phyloP scores from a whole-genome alignment of 768 basidiomycete species.

The Atractiella rhizophila region DNA sequence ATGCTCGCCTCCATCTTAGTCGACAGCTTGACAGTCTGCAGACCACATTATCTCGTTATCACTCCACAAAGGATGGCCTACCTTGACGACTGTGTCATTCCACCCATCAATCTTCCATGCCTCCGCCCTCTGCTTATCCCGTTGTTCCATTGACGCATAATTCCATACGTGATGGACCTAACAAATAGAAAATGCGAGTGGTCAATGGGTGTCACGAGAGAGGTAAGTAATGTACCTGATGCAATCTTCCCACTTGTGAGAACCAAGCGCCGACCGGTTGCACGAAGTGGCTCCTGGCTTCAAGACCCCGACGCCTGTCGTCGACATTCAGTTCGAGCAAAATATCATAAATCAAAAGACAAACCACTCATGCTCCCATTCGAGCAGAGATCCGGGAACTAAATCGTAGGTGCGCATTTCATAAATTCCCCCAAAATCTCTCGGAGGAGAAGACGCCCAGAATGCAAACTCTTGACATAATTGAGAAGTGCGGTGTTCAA shows the following conservation, averaged over 20 bases:
- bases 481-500: constrained; percentile 37
- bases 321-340: background rate
- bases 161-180: constrained; percentile 59
- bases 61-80: background rate
- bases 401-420: constrained; percentile 65
- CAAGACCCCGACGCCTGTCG: constrained; percentile 66
- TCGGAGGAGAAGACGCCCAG: constrained; percentile 71
- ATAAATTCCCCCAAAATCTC: constrained; percentile 65
- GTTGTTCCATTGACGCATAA: constrained; percentile 40
- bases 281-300: constrained; percentile 67
- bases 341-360: background rate
- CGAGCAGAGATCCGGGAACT: constrained; percentile 55
- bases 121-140: constrained; percentile 62
- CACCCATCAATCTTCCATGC: constrained; percentile 90
- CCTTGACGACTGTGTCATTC: constrained; percentile 21
- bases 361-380: constrained; percentile 86
- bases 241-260: constrained; percentile 29
- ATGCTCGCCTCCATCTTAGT: constrained; percentile 69
- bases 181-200: background rate
- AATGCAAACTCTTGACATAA: constrained; percentile 72
- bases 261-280: constrained; percentile 79
- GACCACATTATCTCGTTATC: background rate
- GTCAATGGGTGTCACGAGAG: constrained; percentile 2
- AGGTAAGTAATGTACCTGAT: constrained; percentile 48
- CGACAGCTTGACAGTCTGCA: constrained; percentile 65